phyloP scores from a whole-genome alignment of 495 filamentous ascomycete species.

The Neurospora discreta region DNA sequence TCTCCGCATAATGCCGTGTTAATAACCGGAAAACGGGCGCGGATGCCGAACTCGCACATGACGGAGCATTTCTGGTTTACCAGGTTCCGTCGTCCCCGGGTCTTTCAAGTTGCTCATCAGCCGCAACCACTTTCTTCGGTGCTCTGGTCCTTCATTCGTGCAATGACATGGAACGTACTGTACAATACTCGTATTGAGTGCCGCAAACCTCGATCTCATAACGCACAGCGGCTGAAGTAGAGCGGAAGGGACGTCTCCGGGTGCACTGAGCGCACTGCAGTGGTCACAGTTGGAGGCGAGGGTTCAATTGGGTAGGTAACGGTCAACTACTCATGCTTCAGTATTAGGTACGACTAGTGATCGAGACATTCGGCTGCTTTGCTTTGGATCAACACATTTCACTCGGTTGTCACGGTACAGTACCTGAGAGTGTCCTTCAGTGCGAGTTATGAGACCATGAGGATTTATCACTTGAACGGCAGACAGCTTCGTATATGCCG shows the following conservation, averaged over 20 bases:
- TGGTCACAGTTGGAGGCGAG: neutral
- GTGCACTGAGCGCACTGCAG: neutral
- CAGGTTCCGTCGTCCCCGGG: too few species aligned
- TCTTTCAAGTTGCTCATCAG: neutral
- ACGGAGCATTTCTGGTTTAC: neutral
- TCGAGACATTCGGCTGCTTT: too few species aligned
- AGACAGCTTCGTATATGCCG: too few species aligned
- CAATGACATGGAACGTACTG: neutral
- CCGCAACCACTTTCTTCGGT: neutral
- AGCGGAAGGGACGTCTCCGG: neutral
- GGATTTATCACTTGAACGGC: neutral
- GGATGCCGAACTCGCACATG: neutral
- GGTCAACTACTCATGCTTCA: neutral
- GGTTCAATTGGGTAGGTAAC: neutral
- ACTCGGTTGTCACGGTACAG: too few species aligned
- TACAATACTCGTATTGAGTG: neutral
- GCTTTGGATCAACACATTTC: too few species aligned
- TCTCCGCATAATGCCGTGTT: neutral
- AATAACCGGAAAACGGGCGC: neutral
- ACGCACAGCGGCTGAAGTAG: neutral
- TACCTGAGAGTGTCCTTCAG: neutral
- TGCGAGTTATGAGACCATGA: neutral
- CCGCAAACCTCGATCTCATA: neutral
- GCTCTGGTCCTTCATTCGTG: neutral
- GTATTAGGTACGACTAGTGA: too few species aligned